A percentile compares a stretch with the other conserved stretches of the same genome.
These are phyloP conservation scores for Letharia columbiana DNA, from an alignment of 495 filamentous ascomycete genomes.

Conservation along the genomic window DNA sequence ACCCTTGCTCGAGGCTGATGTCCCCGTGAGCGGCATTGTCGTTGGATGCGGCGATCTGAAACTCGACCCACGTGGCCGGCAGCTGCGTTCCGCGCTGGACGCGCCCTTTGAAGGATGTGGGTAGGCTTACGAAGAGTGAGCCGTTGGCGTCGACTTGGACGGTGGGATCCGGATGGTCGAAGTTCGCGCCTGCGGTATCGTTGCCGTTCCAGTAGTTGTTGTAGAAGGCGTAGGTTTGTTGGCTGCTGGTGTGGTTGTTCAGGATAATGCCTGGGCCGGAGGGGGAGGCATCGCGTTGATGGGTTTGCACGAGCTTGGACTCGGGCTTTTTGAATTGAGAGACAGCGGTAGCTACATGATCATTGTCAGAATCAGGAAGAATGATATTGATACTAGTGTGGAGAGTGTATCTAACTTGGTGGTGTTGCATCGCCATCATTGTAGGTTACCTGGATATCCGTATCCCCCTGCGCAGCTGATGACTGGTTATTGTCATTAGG, in stretches of 20 bases:
- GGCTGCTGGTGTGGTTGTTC: not conserved
- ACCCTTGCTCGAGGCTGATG: not conserved
- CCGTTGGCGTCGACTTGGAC: not conserved
- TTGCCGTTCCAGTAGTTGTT: not conserved
- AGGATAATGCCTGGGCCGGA: not conserved
- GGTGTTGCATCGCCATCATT: not conserved
- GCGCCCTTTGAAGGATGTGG: not conserved
- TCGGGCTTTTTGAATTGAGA: not conserved
- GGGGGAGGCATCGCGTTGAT: not conserved
- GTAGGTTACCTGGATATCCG: not conserved
- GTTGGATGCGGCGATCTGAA: not conserved
- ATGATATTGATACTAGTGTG: not conserved
- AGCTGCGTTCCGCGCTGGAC: not conserved
- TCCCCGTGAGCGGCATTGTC: not conserved
- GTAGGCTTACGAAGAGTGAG: not conserved
- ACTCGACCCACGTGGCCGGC: not conserved
- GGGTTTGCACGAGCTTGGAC: not conserved
- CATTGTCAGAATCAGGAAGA: not conserved
- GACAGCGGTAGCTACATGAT: not conserved
- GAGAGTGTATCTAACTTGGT: not conserved
- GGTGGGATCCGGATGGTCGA: not conserved
- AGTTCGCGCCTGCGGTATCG: not conserved
- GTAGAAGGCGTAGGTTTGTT: not conserved
- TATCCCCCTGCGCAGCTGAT: not conserved
- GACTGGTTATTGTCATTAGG: not conserved